phyloP scores from a whole-genome alignment of 495 filamentous ascomycete species.

The Penicillium salamii region DNA sequence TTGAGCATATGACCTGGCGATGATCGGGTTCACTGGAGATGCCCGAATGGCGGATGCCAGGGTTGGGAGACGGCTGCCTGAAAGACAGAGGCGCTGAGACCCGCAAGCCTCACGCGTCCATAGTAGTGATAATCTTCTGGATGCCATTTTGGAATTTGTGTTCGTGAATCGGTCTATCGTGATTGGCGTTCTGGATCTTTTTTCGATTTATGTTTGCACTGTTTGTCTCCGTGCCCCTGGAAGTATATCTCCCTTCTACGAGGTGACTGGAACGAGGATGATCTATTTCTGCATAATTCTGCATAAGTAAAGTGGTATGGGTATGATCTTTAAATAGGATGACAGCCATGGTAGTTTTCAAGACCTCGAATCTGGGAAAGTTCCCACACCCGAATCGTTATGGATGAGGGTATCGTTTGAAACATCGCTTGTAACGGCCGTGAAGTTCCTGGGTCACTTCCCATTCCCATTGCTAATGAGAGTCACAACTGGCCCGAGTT shows the following conservation, averaged over 20 bases:
- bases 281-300: no score
- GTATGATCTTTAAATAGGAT: no score
- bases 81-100: constrained; percentile 8
- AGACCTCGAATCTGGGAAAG: no score
- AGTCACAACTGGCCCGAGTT: not conserved
- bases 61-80: not conserved
- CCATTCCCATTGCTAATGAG: no score
- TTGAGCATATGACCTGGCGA: constrained; percentile 9
- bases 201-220: constrained; percentile 31
- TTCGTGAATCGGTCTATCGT: constrained; percentile 4
- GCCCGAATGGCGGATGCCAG: not conserved
- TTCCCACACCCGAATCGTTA: no score
- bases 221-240: constrained; percentile 20
- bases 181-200: constrained; percentile 18
- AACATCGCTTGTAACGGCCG: no score
- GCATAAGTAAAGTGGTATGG: no score
- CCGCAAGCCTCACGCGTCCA: constrained; percentile 15
- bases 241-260: not conserved
- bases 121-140: constrained; percentile 18
- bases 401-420: no score
- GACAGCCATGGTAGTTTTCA: no score
- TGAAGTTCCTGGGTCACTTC: no score
- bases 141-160: constrained; percentile 14
- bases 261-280: no score
- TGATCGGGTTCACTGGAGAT: constrained; percentile 1